phyloP scores from a whole-genome alignment of 179 eudicot genomes.

The Patellifolia procumbens region DNA sequence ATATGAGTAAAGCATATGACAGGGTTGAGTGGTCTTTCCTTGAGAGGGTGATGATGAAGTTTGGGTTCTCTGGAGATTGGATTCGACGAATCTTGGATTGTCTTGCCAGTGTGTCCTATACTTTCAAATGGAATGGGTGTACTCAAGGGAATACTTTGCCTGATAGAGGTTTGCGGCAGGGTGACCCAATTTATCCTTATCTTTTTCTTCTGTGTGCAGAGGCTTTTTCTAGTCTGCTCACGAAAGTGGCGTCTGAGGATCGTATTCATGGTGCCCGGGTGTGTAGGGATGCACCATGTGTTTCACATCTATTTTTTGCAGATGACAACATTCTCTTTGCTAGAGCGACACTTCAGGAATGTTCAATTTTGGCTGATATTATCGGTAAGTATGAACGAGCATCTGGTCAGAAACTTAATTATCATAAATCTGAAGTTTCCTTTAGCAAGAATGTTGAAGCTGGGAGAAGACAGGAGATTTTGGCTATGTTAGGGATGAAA shows the following conservation, averaged over 20 bases:
- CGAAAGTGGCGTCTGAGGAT: not conserved
- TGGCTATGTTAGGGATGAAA: accelerated
- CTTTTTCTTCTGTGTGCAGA: not conserved
- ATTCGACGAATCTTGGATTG: not conserved
- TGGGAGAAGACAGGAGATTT: not conserved
- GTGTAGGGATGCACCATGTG: not conserved
- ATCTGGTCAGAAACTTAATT: not conserved
- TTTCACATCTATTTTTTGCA: not conserved
- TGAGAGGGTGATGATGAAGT: not conserved
- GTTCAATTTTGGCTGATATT: not conserved
- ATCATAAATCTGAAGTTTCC: too few species aligned
- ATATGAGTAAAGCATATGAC: not conserved
- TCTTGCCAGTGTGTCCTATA: not conserved
- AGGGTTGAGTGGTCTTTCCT: not conserved
- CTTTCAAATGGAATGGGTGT: not conserved
- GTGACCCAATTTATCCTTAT: not conserved
- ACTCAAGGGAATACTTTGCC: not conserved
- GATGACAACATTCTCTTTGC: not conserved
- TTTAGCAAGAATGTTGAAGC: not conserved
- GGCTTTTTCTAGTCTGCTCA: not conserved
- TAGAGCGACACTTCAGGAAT: not conserved
- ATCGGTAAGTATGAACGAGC: not conserved
- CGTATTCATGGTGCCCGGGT: not conserved
- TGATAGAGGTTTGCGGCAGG: not conserved
- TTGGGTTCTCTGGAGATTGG: not conserved